A percentile compares a stretch with the other conserved stretches of the same genome.
Evolutionary conservation across 352 stramenopile species (phyloP).

Genomic region (Phytopythium montanum): DNA sequence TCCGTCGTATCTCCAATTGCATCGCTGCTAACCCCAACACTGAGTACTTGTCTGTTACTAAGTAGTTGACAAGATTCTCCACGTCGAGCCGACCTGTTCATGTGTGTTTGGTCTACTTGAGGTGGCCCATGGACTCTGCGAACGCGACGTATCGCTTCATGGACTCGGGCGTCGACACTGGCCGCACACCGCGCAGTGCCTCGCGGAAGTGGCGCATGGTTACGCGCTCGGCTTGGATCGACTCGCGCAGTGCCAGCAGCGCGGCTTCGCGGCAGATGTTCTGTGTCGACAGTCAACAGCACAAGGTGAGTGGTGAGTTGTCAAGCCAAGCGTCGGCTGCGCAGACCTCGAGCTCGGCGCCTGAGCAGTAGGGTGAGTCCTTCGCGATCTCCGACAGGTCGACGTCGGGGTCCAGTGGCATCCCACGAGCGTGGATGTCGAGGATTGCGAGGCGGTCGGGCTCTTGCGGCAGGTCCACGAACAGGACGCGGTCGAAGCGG

Average conservation of each 20-base stretch:
- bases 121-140: slow-evolving; percentile 48
- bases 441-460: slow-evolving; percentile 64
- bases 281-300: slow-evolving; percentile 25
- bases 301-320: neutral
- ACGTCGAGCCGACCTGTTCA: neutral
- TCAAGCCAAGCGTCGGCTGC: neutral
- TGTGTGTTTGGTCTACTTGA: slow-evolving; percentile 17
- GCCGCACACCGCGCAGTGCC: slow-evolving; percentile 41
- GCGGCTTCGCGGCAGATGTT: slow-evolving; percentile 86
- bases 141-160: slow-evolving; percentile 62
- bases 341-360: slow-evolving; percentile 85
- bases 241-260: slow-evolving; percentile 66
- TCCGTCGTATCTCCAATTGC: neutral
- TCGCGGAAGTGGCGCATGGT: slow-evolving; percentile 56
- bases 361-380: slow-evolving; percentile 66
- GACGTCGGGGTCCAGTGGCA: slow-evolving; percentile 65
- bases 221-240: slow-evolving; percentile 48
- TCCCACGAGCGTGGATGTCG: slow-evolving; percentile 62
- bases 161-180: slow-evolving; percentile 51
- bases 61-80: neutral
- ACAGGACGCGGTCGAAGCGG: slow-evolving; percentile 95
- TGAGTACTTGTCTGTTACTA: neutral
- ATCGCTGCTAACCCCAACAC: neutral
- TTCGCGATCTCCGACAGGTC: slow-evolving; percentile 50
- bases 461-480: slow-evolving; percentile 89